Percentiles rank a stretch among this genome's conserved stretches.
phyloP scores from a whole-genome alignment of 331 rosid genomes.

The Acacia concinna region DNA sequence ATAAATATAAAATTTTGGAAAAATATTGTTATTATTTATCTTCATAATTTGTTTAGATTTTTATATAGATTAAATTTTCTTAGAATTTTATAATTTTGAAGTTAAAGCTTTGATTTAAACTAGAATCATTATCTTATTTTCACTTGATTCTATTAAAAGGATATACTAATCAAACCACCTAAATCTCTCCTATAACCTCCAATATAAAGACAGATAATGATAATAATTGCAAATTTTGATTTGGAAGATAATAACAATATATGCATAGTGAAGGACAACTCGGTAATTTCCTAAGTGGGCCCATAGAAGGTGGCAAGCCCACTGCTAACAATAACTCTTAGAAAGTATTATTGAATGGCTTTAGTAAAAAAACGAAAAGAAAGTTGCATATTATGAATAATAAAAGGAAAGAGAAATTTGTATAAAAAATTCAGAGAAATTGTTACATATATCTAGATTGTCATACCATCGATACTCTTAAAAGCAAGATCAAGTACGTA shows the following conservation, averaged over 20 bases:
- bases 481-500: too few species aligned
- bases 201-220: not conserved
- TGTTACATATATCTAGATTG: not conserved
- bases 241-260: not conserved
- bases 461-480: too few species aligned
- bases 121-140: not conserved
- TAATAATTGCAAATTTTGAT: not conserved
- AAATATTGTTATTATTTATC: not conserved
- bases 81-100: not conserved
- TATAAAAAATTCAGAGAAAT: not conserved
- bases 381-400: not conserved
- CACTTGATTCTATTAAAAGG: not conserved
- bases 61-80: not conserved
- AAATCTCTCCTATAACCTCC: not conserved
- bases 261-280: not conserved
- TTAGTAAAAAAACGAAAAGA: not conserved
- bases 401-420: not conserved
- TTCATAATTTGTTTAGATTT: not conserved
- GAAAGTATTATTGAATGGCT: not conserved
- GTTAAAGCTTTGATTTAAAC: not conserved
- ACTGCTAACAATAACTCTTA: not conserved
- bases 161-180: not conserved
- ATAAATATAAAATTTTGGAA: too few species aligned
- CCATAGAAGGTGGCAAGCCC: not conserved
- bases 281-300: not conserved